These are phyloP conservation scores for Gleditsia sinensis DNA, from an alignment of 306 rosid species.

Conservation along the genomic window DNA sequence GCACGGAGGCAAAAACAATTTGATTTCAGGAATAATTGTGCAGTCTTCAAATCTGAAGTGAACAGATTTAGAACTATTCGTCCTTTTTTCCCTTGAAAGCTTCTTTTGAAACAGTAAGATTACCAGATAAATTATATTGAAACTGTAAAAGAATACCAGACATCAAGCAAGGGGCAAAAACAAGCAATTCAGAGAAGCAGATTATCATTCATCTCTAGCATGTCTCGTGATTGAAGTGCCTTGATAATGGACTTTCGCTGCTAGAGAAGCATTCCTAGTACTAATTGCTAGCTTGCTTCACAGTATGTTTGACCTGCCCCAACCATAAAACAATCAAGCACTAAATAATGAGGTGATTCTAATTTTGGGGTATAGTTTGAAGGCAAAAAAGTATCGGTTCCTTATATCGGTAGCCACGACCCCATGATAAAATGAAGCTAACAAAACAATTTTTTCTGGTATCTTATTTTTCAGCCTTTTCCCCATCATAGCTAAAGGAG, in stretches of 20 bases:
- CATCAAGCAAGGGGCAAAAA: background rate
- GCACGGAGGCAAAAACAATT: background rate
- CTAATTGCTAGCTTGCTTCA: background rate
- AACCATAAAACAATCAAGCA: background rate
- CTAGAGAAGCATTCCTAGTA: constrained; percentile 12
- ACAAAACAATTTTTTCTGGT: background rate
- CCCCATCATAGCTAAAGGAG: background rate
- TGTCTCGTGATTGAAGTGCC: constrained; percentile 25
- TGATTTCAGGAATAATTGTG: background rate
- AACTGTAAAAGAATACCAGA: background rate
- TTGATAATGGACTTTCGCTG: background rate
- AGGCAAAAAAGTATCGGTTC: background rate
- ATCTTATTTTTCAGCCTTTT: background rate
- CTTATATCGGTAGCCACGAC: background rate
- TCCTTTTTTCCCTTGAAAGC: too few relatives aligned
- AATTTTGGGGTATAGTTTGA: background rate
- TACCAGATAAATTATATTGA: too few relatives aligned
- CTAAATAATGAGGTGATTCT: background rate
- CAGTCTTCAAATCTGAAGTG: constrained; percentile 9
- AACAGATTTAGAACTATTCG: background rate
- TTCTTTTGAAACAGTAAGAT: too few relatives aligned
- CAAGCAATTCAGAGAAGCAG: constrained; percentile 5
- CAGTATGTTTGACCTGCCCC: background rate
- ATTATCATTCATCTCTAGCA: constrained; percentile 2
- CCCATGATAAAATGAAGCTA: background rate